Conservation (phyloP, 495 filamentous ascomycete species). For the Jackrogersella multiformis region DNA sequence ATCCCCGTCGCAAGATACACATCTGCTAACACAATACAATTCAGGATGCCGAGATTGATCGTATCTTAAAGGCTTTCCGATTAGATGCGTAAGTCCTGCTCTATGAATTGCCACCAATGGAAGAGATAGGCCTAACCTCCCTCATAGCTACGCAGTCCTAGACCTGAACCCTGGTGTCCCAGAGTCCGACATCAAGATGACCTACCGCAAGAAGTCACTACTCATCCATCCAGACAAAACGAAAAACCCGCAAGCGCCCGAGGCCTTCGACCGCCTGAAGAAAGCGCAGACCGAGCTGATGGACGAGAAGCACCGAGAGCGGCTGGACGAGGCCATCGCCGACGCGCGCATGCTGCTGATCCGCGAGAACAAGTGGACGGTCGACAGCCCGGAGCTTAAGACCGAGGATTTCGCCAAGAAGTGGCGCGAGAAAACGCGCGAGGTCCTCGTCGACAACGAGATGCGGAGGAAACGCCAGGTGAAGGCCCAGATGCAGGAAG, state of each 20-base stretch:
- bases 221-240: conserved; percentile 99
- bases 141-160: conserved; percentile 83
- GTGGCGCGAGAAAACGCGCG: conserved; percentile 92
- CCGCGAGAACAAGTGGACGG: conserved; percentile 89
- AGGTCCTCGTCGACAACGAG: conserved; percentile 94
- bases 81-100: conserved; percentile 43
- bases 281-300: conserved; percentile 91
- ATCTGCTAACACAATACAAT: conserved; percentile 30
- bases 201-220: conserved; percentile 95
- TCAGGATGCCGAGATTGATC: conserved; percentile 94
- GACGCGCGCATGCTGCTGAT: conserved; percentile 95
- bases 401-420: conserved; percentile 80
- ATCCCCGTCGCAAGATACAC: background rate
- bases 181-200: conserved; percentile 93
- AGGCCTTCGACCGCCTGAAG: conserved; percentile 96
- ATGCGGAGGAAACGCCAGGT: conserved; percentile 81
- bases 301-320: conserved; percentile 89
- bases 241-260: conserved; percentile 86
- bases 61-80: conserved; percentile 88
- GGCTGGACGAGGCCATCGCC: conserved; percentile 92
- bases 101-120: background rate
- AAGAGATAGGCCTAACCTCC: conserved; percentile 11
- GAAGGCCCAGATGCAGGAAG: conserved; percentile 96
- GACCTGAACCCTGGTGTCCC: conserved; percentile 95
- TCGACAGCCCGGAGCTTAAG: conserved; percentile 86